Evolutionary conservation across 1,284 basidiomycete species (phyloP), one percentile per base, ranked within the genome.

Genomic region (Sanghuangporus sanghuang): DNA sequence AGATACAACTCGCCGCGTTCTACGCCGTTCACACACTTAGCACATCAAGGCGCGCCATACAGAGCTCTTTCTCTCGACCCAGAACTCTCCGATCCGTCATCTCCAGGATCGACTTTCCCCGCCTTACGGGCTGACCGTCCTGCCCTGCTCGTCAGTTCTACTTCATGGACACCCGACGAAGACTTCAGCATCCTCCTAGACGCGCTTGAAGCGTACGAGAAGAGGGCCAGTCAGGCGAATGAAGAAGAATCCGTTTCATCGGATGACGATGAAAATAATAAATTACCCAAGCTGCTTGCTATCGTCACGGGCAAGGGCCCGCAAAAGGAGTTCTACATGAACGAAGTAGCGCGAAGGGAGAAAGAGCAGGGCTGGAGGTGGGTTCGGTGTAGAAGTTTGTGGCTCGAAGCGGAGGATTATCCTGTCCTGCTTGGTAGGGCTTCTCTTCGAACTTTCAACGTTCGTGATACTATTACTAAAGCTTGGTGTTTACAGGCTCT

Each of bases 101-200:
- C 68, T 65, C 50, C 58, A 23, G 62, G 64, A 50, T 65, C 71
- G 38, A 69, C 65, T 8, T 71, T 75, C 66, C 76, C 73, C 40
- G 27, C 70, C 11, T 73, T 86, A 18, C 83, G 89, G 14, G 68
- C 77, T 2, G 88, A 93, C 68, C 81, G 96, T 64, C 93, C 95
- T 1, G 95, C 93, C 0, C 77, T 99, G 2, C 71, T 98, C 21
- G 88, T 99, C 21, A 94, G 92, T 32, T 94, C 93, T 68, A 99
- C 97, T 0, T 95, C 92, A 9, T 99, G 97, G 96, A 99, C 97
- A 0, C 87, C 93, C 6, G 97, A 99, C 72, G 97, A 99, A 75
- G 95, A 99, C 73, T 98, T 99, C 68, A 78, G 82, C 2, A 83
- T 97, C 50, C 82, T 99, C 5, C 75, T 97, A 14, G 79, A 83